phyloP scores from a whole-genome alignment of 1,284 basidiomycete species.

The Cryptococcus hybrid region DNA sequence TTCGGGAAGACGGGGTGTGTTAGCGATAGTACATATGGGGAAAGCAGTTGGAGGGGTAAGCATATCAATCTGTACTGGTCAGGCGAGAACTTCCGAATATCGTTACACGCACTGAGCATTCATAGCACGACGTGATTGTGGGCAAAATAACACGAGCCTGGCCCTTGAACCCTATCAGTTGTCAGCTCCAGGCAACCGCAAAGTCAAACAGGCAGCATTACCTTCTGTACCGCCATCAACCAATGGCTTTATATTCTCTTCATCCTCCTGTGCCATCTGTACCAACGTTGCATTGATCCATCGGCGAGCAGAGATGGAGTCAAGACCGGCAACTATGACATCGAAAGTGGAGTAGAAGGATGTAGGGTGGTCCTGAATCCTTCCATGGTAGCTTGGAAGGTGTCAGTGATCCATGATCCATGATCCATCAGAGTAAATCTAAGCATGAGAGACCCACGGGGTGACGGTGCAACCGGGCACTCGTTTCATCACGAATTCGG shows the following conservation, averaged over 20 bases:
- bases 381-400: slow-evolving; percentile 77
- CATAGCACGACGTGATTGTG: slow-evolving; percentile 93
- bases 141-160: slow-evolving; percentile 97
- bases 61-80: slow-evolving; percentile 70
- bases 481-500: slow-evolving; percentile 91
- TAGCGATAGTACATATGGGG: slow-evolving; percentile 99
- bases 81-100: background rate
- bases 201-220: slow-evolving; percentile 31
- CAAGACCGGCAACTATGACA: slow-evolving; percentile 95
- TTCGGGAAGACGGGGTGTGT: slow-evolving; percentile 95
- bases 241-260: slow-evolving; percentile 93
- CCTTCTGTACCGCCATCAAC: slow-evolving; percentile 99
- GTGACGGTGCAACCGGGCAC: slow-evolving; percentile 93
- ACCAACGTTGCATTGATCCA: slow-evolving; percentile 99
- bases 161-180: slow-evolving; percentile 83
- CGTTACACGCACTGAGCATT: slow-evolving; percentile 65
- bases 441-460: slow-evolving; percentile 57
- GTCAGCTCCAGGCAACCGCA: background rate
- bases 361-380: slow-evolving; percentile 97
- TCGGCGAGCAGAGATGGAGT: slow-evolving; percentile 91
- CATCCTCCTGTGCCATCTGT: slow-evolving; percentile 82
- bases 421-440: too few relatives aligned
- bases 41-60: slow-evolving; percentile 95
- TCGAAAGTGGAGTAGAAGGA: slow-evolving; percentile 98
- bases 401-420: too few relatives aligned